Conservation (phyloP, 176 grass and related monocot species). For the Ensete ventricosum region DNA sequence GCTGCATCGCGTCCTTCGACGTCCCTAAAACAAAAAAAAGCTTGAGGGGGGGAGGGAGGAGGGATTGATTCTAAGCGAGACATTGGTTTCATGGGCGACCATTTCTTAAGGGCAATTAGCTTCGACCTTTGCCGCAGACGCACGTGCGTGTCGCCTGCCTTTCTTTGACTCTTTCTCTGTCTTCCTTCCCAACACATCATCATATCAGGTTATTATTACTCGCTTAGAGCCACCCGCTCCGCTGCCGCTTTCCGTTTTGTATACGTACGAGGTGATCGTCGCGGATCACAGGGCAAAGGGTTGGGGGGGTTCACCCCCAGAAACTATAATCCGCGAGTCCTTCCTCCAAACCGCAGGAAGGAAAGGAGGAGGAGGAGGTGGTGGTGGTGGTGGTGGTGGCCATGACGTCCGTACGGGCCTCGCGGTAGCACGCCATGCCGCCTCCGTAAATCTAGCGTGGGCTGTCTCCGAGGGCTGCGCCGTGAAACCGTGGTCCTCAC, state of each 20-base stretch:
- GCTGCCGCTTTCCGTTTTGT: neutral
- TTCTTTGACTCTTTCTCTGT: no score
- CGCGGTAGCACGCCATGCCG: constrained; percentile 4
- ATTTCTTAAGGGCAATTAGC: neutral
- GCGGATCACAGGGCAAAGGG: neutral
- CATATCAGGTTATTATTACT: no score
- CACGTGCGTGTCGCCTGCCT: neutral
- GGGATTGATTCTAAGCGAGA: neutral
- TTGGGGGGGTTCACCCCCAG: neutral
- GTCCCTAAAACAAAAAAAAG: no score
- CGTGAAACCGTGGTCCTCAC: constrained; percentile 17
- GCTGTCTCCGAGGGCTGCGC: constrained; percentile 9
- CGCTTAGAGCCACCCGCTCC: neutral
- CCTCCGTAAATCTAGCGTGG: constrained; percentile 32
- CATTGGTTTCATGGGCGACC: no score
- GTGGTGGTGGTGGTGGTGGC: neutral
- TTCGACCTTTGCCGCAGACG: neutral
- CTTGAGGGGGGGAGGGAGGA: no score
- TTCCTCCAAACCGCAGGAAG: no score
- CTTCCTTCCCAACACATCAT: neutral
- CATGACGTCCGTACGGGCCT: neutral
- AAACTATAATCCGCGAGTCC: no score
- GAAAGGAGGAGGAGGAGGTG: neutral
- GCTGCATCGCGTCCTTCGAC: no score
- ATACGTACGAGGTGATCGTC: constrained; percentile 1